phyloP scores from a whole-genome alignment of 2,329 filamentous ascomycete species.

The Xylaria polymorpha region DNA sequence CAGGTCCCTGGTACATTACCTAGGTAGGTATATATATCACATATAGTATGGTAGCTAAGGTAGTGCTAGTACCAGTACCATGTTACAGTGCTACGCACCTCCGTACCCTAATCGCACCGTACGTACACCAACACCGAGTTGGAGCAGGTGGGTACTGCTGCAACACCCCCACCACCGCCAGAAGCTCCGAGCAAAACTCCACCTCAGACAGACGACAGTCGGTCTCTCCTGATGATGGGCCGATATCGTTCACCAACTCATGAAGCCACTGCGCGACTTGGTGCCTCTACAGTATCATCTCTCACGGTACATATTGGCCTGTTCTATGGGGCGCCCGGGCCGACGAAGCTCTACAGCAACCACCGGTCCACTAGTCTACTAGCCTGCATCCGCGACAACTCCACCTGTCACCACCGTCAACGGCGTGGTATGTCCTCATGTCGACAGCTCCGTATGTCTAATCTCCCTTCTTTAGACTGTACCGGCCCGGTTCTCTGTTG shows the following conservation, averaged over 20 bases:
- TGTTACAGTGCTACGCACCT: background rate
- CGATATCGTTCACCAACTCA: conserved; percentile 37
- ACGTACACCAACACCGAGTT: background rate
- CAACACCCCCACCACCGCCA: conserved; percentile 21
- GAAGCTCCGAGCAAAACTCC: conserved; percentile 30
- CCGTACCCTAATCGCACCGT: background rate
- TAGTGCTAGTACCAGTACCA: too few species aligned
- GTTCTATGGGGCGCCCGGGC: conserved; percentile 17
- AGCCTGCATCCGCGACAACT: background rate
- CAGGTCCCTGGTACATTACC: too few species aligned
- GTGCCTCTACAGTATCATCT: conserved; percentile 28
- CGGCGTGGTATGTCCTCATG: conserved; percentile 42
- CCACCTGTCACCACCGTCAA: conserved; percentile 14
- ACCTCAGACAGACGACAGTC: conserved; percentile 24
- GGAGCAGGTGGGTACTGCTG: conserved; percentile 6
- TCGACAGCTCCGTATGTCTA: conserved; percentile 48
- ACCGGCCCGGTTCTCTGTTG: background rate
- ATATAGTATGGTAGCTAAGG: too few species aligned
- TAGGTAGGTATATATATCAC: too few species aligned
- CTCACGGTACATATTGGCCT: conserved; percentile 6
- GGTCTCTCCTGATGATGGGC: conserved; percentile 40
- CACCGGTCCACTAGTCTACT: conserved; percentile 1
- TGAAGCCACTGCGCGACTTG: conserved; percentile 40
- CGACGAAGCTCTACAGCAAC: conserved; percentile 8
- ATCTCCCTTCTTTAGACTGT: conserved; percentile 3